Conservation (phyloP, 257 asterid genomes). For the Sherardia arvensis region DNA sequence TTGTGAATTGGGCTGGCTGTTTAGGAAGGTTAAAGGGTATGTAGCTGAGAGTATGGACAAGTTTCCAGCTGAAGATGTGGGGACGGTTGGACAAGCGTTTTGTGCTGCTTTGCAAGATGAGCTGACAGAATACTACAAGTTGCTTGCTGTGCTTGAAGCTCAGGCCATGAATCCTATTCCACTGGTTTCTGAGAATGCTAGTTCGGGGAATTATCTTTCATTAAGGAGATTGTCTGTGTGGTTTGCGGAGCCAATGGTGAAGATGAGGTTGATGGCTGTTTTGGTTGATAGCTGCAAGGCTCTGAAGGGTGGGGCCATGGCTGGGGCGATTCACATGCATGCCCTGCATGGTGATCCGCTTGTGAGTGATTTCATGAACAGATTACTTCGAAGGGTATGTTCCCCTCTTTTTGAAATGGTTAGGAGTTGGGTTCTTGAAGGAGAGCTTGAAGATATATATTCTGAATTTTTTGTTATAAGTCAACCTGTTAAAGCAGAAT, state of each 20-base stretch:
- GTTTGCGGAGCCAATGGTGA: slow-evolving; percentile 94
- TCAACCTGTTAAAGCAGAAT: slow-evolving; percentile 92
- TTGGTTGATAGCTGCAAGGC: slow-evolving; percentile 88
- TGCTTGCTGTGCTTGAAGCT: slow-evolving; percentile 88
- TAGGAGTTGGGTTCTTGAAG: slow-evolving; percentile 98
- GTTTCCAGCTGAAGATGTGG: slow-evolving; percentile 78
- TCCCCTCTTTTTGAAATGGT: slow-evolving; percentile 99
- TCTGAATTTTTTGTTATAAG: slow-evolving; percentile 83
- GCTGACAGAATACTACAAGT: slow-evolving; percentile 72
- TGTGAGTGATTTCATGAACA: slow-evolving; percentile 83
- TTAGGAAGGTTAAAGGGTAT: slow-evolving; percentile 79
- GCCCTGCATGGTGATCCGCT: slow-evolving; percentile 99
- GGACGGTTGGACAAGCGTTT: slow-evolving; percentile 98
- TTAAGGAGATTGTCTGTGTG: slow-evolving; percentile 87
- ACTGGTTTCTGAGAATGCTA: slow-evolving; percentile 52
- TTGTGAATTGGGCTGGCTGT: slow-evolving; percentile 92
- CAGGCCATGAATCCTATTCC: slow-evolving; percentile 97
- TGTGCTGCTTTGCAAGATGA: slow-evolving; percentile 97
- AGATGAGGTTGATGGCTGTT: slow-evolving; percentile 99
- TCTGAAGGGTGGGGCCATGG: slow-evolving; percentile 97
- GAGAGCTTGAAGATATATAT: slow-evolving; percentile 94
- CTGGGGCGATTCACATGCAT: slow-evolving; percentile 96
- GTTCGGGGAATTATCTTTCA: slow-evolving; percentile 70
- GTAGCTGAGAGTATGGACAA: slow-evolving; percentile 57
- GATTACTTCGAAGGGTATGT: slow-evolving; percentile 80